Evolutionary conservation across 2,329 filamentous ascomycete species (phyloP).

Genomic region (Clarireedia homoeocarpa): DNA sequence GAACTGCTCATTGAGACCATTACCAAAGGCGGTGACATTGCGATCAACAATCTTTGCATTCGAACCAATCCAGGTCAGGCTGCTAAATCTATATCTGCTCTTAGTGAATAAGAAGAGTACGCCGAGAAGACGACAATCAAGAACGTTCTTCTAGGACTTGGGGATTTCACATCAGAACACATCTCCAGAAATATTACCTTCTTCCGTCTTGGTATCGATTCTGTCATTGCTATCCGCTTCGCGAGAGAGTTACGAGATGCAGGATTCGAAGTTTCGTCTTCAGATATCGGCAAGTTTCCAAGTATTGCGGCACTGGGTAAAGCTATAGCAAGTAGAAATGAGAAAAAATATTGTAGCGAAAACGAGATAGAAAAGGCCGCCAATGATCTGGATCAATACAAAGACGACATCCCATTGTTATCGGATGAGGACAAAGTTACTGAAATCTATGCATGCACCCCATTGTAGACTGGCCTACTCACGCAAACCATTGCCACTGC

Average conservation of each 20-base stretch:
- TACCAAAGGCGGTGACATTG: neutral
- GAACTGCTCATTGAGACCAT: neutral
- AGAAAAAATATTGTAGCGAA: neutral
- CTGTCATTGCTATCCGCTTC: constrained; percentile 33
- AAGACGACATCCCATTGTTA: neutral
- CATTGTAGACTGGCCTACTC: constrained; percentile 32
- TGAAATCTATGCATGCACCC: constrained; percentile 32
- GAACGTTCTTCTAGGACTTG: neutral
- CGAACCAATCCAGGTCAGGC: neutral
- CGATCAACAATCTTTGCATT: neutral
- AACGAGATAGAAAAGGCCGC: neutral
- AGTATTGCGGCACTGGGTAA: constrained; percentile 34
- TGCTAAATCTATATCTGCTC: neutral
- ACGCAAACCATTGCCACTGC: constrained; percentile 27
- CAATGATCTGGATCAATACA: neutral
- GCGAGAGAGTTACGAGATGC: constrained; percentile 29
- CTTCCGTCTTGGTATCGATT: constrained; percentile 31
- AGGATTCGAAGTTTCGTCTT: constrained; percentile 32
- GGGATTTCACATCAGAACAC: neutral
- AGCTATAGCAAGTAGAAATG: neutral
- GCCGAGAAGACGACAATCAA: neutral
- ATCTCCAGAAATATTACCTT: constrained; percentile 22
- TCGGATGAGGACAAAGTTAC: constrained; percentile 15
- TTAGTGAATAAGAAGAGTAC: neutral
- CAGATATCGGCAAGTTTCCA: constrained; percentile 35